These are phyloP conservation scores for Vanrija pseudolonga DNA, from an alignment of 1,284 basidiomycete species.

Conservation along the genomic window DNA sequence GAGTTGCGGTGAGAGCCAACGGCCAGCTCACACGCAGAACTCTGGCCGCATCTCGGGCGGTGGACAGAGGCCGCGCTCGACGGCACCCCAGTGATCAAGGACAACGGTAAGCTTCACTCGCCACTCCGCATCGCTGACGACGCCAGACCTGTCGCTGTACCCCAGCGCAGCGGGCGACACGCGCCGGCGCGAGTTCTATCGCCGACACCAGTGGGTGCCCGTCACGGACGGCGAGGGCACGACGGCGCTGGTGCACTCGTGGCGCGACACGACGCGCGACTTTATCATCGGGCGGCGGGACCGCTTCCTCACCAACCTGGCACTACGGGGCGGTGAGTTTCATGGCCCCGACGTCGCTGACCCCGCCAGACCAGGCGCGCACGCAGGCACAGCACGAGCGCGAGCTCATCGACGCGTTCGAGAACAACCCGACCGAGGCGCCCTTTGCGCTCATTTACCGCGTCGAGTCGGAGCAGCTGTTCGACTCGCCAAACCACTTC, in stretches of 20 bases:
- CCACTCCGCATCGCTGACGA: too few relatives aligned
- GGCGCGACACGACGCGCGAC: constrained; percentile 18
- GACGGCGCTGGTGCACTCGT: constrained; percentile 6
- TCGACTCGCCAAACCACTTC: too few relatives aligned
- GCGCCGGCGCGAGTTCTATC: constrained; percentile 27
- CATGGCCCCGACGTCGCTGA: constrained; percentile 1
- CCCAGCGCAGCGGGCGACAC: background rate
- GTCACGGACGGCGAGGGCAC: constrained; percentile 40
- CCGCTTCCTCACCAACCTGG: constrained; percentile 34
- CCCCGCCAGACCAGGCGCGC: constrained; percentile 28
- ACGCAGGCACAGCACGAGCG: constrained; percentile 36
- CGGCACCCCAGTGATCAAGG: constrained; percentile 39
- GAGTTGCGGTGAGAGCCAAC: constrained; percentile 3
- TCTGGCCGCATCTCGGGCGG: constrained; percentile 41
- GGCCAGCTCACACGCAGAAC: constrained; percentile 19
- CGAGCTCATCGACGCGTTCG: constrained; percentile 36
- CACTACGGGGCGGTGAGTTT: constrained; percentile 37
- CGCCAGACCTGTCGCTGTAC: constrained; percentile 27
- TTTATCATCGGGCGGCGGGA: constrained; percentile 32
- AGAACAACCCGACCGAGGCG: constrained; percentile 30
- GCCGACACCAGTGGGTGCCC: constrained; percentile 43
- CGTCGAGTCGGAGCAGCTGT: constrained; percentile 17
- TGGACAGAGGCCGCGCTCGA: constrained; percentile 36
- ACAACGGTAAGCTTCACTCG: constrained; percentile 32
- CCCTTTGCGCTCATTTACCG: constrained; percentile 45